A percentile compares a stretch with the other conserved stretches of the same genome.
Conservation (phyloP, 805 yeast genomes). For the Candida nitratophila region DNA sequence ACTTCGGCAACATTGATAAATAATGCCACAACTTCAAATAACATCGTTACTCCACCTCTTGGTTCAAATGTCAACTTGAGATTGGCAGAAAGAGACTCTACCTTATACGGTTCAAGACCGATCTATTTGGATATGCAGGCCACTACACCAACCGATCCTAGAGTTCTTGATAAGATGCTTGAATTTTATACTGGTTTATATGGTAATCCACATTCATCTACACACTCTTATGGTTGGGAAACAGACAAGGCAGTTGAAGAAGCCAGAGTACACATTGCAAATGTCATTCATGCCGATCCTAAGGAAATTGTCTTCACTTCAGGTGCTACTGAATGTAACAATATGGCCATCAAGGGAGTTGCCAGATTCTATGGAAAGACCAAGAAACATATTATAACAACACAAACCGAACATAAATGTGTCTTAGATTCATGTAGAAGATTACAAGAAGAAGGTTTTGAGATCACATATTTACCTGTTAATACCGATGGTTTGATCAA, state of each 20-base stretch:
- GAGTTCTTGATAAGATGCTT: conserved; percentile 86
- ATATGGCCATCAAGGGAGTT: conserved; percentile 92
- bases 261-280: conserved; percentile 80
- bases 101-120: conserved; percentile 66
- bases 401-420: conserved; percentile 98
- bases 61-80: conserved; percentile 40
- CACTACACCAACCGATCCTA: conserved; percentile 95
- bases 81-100: conserved; percentile 37
- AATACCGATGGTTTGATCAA: conserved; percentile 70
- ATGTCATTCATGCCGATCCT: conserved; percentile 84
- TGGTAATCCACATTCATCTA: conserved; percentile 97
- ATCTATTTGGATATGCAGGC: conserved; percentile 97
- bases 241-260: conserved; percentile 85
- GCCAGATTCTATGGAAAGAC: conserved; percentile 87
- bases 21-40: conserved; percentile 13
- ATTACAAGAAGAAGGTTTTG: conserved; percentile 94
- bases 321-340: conserved; percentile 97
- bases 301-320: conserved; percentile 95
- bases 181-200: conserved; percentile 84
- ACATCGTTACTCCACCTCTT: conserved; percentile 29
- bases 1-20: conserved; percentile 16
- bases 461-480: conserved; percentile 89
- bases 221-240: conserved; percentile 99
- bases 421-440: conserved; percentile 95
- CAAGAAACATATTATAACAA: conserved; percentile 89